Conservation (phyloP, 495 filamentous ascomycete species). For the Penicillium ochrochloron region DNA sequence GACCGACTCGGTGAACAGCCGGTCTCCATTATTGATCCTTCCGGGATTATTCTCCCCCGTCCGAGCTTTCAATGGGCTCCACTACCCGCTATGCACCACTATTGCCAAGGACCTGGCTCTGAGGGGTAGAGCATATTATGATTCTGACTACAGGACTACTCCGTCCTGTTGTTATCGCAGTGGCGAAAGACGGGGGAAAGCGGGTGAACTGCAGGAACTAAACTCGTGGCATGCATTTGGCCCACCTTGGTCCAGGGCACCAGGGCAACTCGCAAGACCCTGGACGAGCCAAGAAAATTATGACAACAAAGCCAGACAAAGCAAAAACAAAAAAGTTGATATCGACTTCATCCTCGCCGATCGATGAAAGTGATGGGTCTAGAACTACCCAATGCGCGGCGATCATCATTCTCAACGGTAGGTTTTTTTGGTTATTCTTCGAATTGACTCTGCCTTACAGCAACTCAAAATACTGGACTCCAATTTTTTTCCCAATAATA, state of each 20-base stretch:
- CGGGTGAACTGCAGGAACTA: constrained; percentile 12
- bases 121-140: not conserved
- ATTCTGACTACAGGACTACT: not conserved
- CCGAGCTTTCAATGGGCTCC: constrained; percentile 4
- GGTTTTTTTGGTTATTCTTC: constrained; percentile 3
- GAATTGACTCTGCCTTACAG: constrained; percentile 15
- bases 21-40: not conserved
- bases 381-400: constrained; percentile 14
- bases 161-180: not conserved
- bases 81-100: constrained; percentile 2
- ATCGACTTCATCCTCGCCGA: not conserved
- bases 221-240: constrained; percentile 3
- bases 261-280: not conserved
- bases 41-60: constrained; percentile 4
- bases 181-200: not conserved
- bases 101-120: not conserved
- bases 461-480: constrained; percentile 1
- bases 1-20: not conserved
- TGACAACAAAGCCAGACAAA: constrained; percentile 3
- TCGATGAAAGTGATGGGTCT: constrained; percentile 3
- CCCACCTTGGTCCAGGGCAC: not conserved
- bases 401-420: constrained; percentile 15
- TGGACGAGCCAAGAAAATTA: not conserved
- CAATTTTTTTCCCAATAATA: not conserved
- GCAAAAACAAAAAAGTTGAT: not conserved